Percentiles rank a stretch among this genome's conserved stretches.
Conservation (phyloP, 768 basidiomycete species). For the Boletus rufocinnamomeus region DNA sequence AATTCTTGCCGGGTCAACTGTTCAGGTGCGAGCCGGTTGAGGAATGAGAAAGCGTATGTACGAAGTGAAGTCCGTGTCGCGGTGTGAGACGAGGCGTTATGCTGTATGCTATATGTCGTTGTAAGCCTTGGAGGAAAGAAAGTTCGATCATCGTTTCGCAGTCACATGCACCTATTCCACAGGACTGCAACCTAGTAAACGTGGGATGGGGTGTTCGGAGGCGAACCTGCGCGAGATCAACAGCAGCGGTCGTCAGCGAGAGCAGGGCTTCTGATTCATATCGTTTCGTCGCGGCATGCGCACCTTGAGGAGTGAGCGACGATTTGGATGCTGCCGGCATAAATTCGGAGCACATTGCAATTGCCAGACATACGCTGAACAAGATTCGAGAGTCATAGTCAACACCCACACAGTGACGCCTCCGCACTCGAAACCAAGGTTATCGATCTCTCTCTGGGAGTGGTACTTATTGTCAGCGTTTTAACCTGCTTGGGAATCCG, state of each 20-base stretch:
- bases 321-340: background rate
- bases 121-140: background rate
- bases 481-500: no score
- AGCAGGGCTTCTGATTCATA: background rate
- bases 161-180: background rate
- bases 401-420: no score
- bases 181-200: background rate
- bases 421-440: no score
- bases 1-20: no score
- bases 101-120: background rate
- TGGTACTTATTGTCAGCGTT: no score
- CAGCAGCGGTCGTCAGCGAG: background rate
- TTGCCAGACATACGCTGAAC: background rate
- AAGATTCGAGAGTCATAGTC: no score
- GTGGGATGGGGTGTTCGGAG: background rate
- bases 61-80: background rate
- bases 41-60: background rate
- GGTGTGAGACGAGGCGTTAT: background rate
- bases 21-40: no score
- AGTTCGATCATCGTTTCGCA: background rate
- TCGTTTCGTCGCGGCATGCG: background rate
- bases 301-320: background rate
- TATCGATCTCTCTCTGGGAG: no score
- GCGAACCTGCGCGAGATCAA: background rate
- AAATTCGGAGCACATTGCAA: no score